Evolutionary conservation across 768 basidiomycete genomes (phyloP).

Genomic region (Gloeostereum incarnatum): DNA sequence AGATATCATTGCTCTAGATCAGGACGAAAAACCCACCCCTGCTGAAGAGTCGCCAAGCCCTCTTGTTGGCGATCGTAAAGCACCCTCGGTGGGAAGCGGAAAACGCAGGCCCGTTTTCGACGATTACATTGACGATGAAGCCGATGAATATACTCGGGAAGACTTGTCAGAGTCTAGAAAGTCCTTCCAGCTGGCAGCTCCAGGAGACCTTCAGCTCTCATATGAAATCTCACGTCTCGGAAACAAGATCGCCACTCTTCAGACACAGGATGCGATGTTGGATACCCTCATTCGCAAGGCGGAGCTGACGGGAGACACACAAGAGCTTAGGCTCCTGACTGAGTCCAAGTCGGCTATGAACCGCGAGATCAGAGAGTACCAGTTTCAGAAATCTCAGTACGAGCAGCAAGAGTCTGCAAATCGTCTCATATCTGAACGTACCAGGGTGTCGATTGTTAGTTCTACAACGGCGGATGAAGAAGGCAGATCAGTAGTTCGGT

Average conservation of each 20-base stretch:
- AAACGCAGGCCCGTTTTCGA: constrained; percentile 21
- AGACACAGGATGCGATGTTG: constrained; percentile 76
- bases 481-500: constrained; percentile 86
- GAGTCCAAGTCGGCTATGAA: constrained; percentile 77
- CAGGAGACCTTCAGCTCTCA: constrained; percentile 84
- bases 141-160: constrained; percentile 31
- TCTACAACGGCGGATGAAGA: constrained; percentile 77
- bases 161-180: constrained; percentile 32
- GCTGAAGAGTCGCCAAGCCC: constrained; percentile 2
- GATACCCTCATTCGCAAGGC: constrained; percentile 90
- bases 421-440: constrained; percentile 74
- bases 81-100: not conserved
- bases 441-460: constrained; percentile 76
- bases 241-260: constrained; percentile 66
- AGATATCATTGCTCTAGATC: constrained; percentile 87
- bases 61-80: constrained; percentile 3
- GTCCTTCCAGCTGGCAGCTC: constrained; percentile 70
- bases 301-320: constrained; percentile 83
- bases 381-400: constrained; percentile 88
- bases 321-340: constrained; percentile 74
- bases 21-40: constrained; percentile 25
- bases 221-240: constrained; percentile 77
- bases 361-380: constrained; percentile 73
- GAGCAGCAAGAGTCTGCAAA: constrained; percentile 93
- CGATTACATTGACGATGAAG: constrained; percentile 37